Conservation (phyloP, 257 asterid genomes). For the Pogostemon cablin region DNA sequence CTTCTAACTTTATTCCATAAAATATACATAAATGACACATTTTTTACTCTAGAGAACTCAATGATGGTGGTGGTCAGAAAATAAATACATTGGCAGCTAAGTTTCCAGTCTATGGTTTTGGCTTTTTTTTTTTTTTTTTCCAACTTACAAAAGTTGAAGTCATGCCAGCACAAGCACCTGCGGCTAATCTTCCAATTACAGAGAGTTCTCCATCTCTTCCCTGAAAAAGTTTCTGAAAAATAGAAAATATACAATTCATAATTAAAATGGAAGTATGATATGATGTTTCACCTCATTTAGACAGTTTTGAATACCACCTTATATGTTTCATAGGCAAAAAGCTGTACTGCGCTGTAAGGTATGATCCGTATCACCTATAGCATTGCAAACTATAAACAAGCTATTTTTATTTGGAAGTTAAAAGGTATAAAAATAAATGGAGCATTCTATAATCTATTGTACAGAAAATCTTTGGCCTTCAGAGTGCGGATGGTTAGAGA, state of each 20-base stretch:
- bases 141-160: constrained; percentile 98
- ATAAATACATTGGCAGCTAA: background rate
- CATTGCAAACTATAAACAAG: constrained; percentile 21
- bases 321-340: constrained; percentile 92
- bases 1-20: constrained; percentile 5
- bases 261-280: constrained; percentile 24
- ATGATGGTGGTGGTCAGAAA: background rate
- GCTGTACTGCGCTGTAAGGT: constrained; percentile 94
- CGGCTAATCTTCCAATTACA: constrained; percentile 90
- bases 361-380: constrained; percentile 89
- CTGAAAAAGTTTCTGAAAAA: constrained; percentile 66
- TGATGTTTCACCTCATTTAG: constrained; percentile 25
- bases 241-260: constrained; percentile 19
- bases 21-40: background rate
- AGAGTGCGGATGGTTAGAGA: constrained; percentile 5
- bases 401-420: constrained; percentile 10
- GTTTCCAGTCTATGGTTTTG: constrained; percentile 36
- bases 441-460: background rate
- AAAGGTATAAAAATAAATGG: background rate
- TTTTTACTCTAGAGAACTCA: background rate
- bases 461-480: background rate
- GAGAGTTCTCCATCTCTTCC: constrained; percentile 82
- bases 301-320: constrained; percentile 58
- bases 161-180: constrained; percentile 99
- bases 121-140: constrained; percentile 30